phyloP scores from a whole-genome alignment of 2,329 filamentous ascomycete species.

The Epichloe scottii region DNA sequence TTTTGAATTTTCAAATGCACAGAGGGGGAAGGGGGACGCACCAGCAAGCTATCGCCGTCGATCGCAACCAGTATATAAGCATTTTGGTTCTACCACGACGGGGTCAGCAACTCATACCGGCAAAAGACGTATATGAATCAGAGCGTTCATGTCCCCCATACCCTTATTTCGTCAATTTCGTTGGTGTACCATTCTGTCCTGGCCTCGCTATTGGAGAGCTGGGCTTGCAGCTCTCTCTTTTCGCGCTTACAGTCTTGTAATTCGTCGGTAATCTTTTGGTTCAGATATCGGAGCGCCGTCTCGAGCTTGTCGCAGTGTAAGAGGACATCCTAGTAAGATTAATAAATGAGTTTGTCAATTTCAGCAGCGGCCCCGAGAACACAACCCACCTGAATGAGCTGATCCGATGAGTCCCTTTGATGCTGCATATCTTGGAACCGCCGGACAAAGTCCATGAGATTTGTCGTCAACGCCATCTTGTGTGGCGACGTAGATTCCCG shows the following conservation, averaged over 20 bases:
- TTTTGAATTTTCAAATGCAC: neutral
- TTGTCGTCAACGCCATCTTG: slow-evolving; percentile 14
- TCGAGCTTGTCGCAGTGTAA: slow-evolving; percentile 29
- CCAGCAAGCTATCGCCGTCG: slow-evolving; percentile 51
- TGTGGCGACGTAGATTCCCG: neutral
- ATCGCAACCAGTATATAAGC: slow-evolving; percentile 48
- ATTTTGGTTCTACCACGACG: slow-evolving; percentile 33
- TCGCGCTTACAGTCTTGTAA: slow-evolving; percentile 35
- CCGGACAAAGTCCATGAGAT: slow-evolving; percentile 32
- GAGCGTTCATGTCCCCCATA: slow-evolving; percentile 14
- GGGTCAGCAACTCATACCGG: neutral
- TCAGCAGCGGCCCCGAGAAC: neutral
- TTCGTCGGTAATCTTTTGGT: slow-evolving; percentile 25
- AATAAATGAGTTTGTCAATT: neutral
- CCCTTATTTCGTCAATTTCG: slow-evolving; percentile 34
- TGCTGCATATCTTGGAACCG: slow-evolving; percentile 32
- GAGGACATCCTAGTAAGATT: slow-evolving; percentile 17
- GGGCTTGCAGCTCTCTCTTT: slow-evolving; percentile 37
- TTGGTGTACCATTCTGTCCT: slow-evolving; percentile 21
- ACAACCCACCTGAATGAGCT: slow-evolving; percentile 32
- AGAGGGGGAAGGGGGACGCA: slow-evolving; percentile 16
- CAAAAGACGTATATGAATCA: neutral
- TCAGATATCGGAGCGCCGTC: slow-evolving; percentile 30
- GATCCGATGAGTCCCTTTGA: slow-evolving; percentile 28
- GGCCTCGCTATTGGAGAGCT: slow-evolving; percentile 27